phyloP scores from a whole-genome alignment of 1,139 yeast genomes.

The Diutina pseudorugosa region DNA sequence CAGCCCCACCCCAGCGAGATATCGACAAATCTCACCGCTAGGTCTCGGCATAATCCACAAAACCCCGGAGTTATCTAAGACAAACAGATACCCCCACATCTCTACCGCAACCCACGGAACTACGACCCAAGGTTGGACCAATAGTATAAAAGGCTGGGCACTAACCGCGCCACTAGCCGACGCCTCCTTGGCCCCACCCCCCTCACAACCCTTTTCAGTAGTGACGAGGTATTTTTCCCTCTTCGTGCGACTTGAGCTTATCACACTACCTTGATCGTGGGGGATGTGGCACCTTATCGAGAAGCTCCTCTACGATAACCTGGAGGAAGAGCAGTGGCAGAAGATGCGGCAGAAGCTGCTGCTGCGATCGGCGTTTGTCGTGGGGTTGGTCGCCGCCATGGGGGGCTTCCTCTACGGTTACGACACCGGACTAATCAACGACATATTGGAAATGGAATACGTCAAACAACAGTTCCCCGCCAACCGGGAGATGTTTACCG shows the following conservation, averaged over 20 bases:
- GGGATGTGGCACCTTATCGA: background rate
- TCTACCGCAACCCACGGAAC: no score
- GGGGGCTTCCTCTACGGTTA: constrained; percentile 79
- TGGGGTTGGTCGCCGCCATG: constrained; percentile 65
- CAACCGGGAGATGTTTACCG: constrained; percentile 32
- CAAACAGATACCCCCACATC: no score
- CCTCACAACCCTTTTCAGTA: background rate
- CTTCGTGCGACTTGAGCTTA: background rate
- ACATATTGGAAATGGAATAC: constrained; percentile 56
- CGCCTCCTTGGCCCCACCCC: background rate
- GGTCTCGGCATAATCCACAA: background rate
- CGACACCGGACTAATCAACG: constrained; percentile 73
- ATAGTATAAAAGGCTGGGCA: background rate
- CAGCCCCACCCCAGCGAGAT: background rate
- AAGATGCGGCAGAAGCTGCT: constrained; percentile 38
- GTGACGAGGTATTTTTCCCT: background rate
- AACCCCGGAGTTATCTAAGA: background rate
- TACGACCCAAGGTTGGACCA: no score
- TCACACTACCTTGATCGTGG: background rate
- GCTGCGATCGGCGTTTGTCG: constrained; percentile 47
- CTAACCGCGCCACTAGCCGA: background rate
- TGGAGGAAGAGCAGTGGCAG: constrained; percentile 27
- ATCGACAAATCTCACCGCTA: background rate
- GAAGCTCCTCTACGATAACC: constrained; percentile 23
- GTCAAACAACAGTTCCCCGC: constrained; percentile 43